These are phyloP conservation scores for Cladobotryum protrusum DNA, from an alignment of 2,329 filamentous ascomycete species.

Conservation along the genomic window DNA sequence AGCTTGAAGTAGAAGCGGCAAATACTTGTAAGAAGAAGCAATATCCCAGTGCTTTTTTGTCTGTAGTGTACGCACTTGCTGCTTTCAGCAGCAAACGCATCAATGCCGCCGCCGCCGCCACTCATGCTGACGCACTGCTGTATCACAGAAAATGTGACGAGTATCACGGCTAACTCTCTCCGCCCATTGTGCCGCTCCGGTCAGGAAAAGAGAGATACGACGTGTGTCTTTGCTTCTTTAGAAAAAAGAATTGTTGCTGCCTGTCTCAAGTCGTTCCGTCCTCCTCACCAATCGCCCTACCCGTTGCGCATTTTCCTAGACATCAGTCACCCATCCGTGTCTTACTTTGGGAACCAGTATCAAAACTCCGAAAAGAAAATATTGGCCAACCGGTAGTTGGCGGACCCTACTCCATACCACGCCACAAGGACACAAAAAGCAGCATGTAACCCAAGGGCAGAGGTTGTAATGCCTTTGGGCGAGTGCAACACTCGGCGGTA, in stretches of 20 bases:
- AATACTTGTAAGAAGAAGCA: not conserved
- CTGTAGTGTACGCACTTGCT: not conserved
- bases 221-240: not conserved
- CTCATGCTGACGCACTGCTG: not conserved
- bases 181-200: too few relatives aligned
- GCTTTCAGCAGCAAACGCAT: not conserved
- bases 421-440: too few relatives aligned
- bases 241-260: not conserved
- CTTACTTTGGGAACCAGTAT: conserved; percentile 7
- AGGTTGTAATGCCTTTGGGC: not conserved
- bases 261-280: not conserved
- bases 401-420: not conserved
- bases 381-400: not conserved
- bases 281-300: not conserved
- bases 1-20: not conserved
- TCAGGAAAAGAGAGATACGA: not conserved
- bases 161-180: not conserved
- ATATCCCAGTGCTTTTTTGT: not conserved
- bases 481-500: not conserved
- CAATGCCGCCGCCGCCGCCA: not conserved
- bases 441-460: too few relatives aligned
- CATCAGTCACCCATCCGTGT: not conserved
- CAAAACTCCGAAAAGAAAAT: not conserved
- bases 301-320: not conserved
- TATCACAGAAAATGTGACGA: not conserved